Percentiles rank a stretch among this genome's conserved stretches.
Conservation (phyloP, 106 monocot species). For the Amphibolis antarctica region DNA sequence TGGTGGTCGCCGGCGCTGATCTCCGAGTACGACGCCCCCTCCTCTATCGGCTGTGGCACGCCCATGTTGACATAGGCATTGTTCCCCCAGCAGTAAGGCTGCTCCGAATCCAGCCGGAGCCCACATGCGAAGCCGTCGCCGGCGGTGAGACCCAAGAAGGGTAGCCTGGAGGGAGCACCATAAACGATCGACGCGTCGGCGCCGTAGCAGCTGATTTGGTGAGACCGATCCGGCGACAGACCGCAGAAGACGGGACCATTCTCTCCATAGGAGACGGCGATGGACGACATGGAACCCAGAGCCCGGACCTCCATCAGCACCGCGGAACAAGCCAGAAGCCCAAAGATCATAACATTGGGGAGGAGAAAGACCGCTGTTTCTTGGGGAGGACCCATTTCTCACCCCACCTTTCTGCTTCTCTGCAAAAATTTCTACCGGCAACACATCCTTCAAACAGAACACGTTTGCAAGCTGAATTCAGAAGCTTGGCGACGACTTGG, state of each 20-base stretch:
- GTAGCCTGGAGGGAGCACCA: constrained; percentile 57
- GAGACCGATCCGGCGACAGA: constrained; percentile 55
- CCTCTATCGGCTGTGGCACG: constrained; percentile 76
- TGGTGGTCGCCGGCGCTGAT: constrained; percentile 93
- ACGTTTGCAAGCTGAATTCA: no score
- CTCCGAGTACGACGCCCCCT: constrained; percentile 50
- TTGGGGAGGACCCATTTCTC: no score
- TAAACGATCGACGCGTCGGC: constrained; percentile 88
- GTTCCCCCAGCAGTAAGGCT: constrained; percentile 98
- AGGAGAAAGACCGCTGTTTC: no score
- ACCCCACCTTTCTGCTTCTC: no score
- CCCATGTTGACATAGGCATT: constrained; percentile 80
- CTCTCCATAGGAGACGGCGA: constrained; percentile 91
- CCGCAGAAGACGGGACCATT: constrained; percentile 87
- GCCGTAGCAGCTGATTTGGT: constrained; percentile 70
- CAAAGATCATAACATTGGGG: no score
- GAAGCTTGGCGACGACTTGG: no score
- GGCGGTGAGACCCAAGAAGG: constrained; percentile 60
- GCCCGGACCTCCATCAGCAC: constrained; percentile 11
- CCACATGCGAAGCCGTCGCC: constrained; percentile 96
- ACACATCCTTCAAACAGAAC: no score
- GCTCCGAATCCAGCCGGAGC: constrained; percentile 47
- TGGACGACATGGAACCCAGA: constrained; percentile 96
- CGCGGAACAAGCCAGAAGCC: not conserved
- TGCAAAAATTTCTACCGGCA: no score